A percentile compares a stretch with the other conserved stretches of the same genome.
Evolutionary conservation across 352 stramenopile species (phyloP).

Genomic region (Phytophthora cajani): DNA sequence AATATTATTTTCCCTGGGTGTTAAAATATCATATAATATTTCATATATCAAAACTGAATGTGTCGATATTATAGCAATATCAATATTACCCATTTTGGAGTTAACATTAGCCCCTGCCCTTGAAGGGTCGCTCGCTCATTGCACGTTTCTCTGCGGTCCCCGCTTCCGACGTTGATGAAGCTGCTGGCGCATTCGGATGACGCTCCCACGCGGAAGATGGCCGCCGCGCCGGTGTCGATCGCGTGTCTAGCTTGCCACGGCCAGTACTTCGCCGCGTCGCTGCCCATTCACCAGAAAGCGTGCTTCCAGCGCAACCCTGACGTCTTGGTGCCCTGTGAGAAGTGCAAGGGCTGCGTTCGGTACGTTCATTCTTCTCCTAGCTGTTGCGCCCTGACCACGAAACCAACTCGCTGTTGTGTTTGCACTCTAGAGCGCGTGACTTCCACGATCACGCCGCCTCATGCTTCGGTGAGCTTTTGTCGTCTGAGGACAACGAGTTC

Average conservation of each 20-base stretch:
- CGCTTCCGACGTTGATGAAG: conserved; percentile 13
- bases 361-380: conserved; percentile 11
- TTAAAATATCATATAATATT: too few relatives aligned
- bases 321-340: conserved; percentile 51
- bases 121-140: neutral
- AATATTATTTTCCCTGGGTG: too few relatives aligned
- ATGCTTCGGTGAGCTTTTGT: conserved; percentile 24
- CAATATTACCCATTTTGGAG: too few relatives aligned
- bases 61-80: too few relatives aligned
- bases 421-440: conserved; percentile 27
- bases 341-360: conserved; percentile 45
- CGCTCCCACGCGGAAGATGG: conserved; percentile 1
- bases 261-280: conserved; percentile 66
- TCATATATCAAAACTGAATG: too few relatives aligned
- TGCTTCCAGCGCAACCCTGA: conserved; percentile 76
- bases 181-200: neutral
- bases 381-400: neutral
- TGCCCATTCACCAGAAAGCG: conserved; percentile 76
- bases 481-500: neutral
- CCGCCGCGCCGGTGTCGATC: conserved; percentile 33
- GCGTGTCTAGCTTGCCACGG: conserved; percentile 56
- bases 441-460: conserved; percentile 32
- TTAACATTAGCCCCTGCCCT: too few relatives aligned
- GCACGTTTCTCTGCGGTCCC: conserved; percentile 7
- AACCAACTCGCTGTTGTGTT: conserved; percentile 1